These are phyloP conservation scores for Diddensiella caesifluorescens DNA, from an alignment of 805 yeast species.

Conservation along the genomic window DNA sequence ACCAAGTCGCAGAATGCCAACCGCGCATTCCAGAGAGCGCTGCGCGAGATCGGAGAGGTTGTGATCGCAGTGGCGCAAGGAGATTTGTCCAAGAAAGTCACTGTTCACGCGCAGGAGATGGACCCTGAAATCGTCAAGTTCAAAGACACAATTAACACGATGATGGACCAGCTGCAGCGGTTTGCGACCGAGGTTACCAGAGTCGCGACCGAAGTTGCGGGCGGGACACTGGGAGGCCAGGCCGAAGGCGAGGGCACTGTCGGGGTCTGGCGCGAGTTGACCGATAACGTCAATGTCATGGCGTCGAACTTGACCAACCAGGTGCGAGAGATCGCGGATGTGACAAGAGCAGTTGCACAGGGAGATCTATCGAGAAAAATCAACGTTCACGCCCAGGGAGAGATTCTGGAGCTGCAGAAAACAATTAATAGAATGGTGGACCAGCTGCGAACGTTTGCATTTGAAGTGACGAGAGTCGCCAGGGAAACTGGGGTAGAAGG, in stretches of 20 bases:
- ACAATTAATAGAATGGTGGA: constrained; percentile 88
- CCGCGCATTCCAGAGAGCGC: constrained; percentile 60
- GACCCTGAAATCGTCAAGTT: constrained; percentile 78
- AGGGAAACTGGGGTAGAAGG: constrained; percentile 90
- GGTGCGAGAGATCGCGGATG: constrained; percentile 86
- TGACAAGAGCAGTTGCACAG: constrained; percentile 80
- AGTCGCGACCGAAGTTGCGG: constrained; percentile 85
- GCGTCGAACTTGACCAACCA: constrained; percentile 82
- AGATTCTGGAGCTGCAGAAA: constrained; percentile 75
- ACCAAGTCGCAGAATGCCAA: constrained; percentile 48
- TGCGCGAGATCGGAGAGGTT: constrained; percentile 77
- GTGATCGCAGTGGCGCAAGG: constrained; percentile 88
- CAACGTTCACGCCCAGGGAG: constrained; percentile 89
- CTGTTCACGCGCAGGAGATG: constrained; percentile 61
- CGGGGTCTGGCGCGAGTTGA: constrained; percentile 82
- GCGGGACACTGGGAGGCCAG: constrained; percentile 86
- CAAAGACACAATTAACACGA: constrained; percentile 74
- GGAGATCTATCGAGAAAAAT: constrained; percentile 81
- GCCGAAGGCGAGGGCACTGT: constrained; percentile 80
- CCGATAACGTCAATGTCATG: constrained; percentile 87
- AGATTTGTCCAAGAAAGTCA: constrained; percentile 75
- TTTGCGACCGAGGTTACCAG: constrained; percentile 79
- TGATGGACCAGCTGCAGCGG: constrained; percentile 83
- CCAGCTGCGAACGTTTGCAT: constrained; percentile 74
- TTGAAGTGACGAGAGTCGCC: constrained; percentile 82